Evolutionary conservation across 75 land plant species (phyloP).

Genomic region (Pinus tabuliformis): DNA sequence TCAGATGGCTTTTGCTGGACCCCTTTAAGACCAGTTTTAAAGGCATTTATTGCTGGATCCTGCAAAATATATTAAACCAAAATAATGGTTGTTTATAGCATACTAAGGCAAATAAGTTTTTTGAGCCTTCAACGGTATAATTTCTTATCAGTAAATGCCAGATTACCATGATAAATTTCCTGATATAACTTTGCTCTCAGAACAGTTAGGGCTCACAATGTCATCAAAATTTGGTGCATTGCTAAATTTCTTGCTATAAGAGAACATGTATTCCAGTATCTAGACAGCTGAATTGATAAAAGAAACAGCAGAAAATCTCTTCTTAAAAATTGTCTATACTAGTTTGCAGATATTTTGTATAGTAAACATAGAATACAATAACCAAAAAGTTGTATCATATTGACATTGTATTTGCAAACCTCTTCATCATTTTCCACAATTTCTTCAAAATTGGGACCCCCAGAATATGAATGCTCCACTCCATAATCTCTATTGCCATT

Average conservation of each 20-base stretch:
- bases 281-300: neutral
- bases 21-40: neutral
- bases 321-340: neutral
- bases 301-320: neutral
- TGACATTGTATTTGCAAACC: neutral
- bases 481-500: neutral
- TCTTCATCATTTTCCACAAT: neutral
- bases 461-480: neutral
- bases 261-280: neutral
- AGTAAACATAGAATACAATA: neutral
- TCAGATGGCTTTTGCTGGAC: slow-evolving; percentile 1
- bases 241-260: neutral
- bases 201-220: no score
- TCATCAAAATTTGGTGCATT: neutral
- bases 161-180: no score
- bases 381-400: neutral
- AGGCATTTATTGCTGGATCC: neutral
- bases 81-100: neutral
- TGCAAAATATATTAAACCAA: neutral
- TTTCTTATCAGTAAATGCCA: neutral
- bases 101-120: neutral
- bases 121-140: neutral
- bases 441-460: neutral
- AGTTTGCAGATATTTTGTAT: neutral
- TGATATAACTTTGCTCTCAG: no score